phyloP scores from a whole-genome alignment of 2,329 filamentous ascomycete genomes.

The Ophiocordyceps camponoti-rufipedis region DNA sequence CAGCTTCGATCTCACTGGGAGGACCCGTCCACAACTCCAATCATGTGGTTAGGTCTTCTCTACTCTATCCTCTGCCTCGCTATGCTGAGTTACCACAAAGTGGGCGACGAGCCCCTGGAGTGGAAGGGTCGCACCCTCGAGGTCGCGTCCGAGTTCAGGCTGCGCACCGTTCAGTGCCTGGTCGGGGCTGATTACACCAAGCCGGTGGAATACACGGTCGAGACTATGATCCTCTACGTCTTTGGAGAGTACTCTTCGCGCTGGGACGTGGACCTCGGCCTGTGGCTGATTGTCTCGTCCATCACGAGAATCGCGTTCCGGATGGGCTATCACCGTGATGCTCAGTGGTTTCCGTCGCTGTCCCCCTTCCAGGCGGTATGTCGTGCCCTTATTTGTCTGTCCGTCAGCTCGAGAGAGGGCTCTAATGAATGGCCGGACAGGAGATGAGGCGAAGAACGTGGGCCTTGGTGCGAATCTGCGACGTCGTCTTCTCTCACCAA shows the following conservation, averaged over 20 bases:
- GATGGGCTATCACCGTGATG: slow-evolving; percentile 65
- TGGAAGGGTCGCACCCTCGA: slow-evolving; percentile 50
- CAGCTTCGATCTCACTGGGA: slow-evolving; percentile 50
- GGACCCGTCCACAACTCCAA: slow-evolving; percentile 50
- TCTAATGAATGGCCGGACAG: slow-evolving; percentile 12
- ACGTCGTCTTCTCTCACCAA: slow-evolving; percentile 64
- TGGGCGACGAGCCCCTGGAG: slow-evolving; percentile 63
- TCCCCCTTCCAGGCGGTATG: slow-evolving; percentile 52
- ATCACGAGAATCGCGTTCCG: slow-evolving; percentile 41
- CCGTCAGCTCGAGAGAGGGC: not conserved
- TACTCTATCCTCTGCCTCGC: slow-evolving; percentile 63
- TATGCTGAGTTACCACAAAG: slow-evolving; percentile 62
- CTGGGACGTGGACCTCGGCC: slow-evolving; percentile 53
- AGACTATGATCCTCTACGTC: slow-evolving; percentile 58
- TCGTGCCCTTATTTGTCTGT: not conserved
- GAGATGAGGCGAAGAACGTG: slow-evolving; percentile 56
- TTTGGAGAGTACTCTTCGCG: slow-evolving; percentile 58
- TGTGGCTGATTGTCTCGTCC: slow-evolving; percentile 39
- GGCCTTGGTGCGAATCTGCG: slow-evolving; percentile 54
- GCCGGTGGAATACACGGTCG: slow-evolving; percentile 56
- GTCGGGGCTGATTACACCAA: slow-evolving; percentile 62
- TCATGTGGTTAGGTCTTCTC: slow-evolving; percentile 64
- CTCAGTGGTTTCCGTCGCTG: slow-evolving; percentile 54
- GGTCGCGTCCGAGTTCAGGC: slow-evolving; percentile 44
- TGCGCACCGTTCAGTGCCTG: slow-evolving; percentile 62